These are phyloP conservation scores for Hirsutella thompsonii DNA, from an alignment of 2,329 filamentous ascomycete genomes.

Conservation along the genomic window DNA sequence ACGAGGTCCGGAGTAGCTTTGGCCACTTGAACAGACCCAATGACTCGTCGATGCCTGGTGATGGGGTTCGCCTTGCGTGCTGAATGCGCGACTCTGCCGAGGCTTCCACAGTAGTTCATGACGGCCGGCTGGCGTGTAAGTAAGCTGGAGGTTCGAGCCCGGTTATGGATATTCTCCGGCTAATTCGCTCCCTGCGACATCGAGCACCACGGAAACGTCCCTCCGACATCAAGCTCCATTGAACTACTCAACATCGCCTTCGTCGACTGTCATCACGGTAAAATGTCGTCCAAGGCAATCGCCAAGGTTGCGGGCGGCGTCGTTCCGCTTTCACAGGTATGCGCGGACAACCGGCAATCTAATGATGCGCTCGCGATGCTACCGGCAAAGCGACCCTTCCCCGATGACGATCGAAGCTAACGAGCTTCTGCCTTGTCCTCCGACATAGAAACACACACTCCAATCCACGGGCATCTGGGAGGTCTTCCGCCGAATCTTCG, in stretches of 20 bases:
- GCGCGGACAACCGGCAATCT: not conserved
- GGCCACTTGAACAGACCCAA: too few relatives aligned
- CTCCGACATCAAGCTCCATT: not conserved
- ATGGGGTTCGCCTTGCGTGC: too few relatives aligned
- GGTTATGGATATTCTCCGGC: constrained; percentile 8
- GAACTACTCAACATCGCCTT: constrained; percentile 3
- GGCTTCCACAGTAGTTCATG: too few relatives aligned
- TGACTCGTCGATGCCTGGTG: too few relatives aligned
- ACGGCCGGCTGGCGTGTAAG: too few relatives aligned
- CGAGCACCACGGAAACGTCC: not conserved
- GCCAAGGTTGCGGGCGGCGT: constrained; percentile 41
- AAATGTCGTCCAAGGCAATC: constrained; percentile 49
- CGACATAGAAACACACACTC: constrained; percentile 79
- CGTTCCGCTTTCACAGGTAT: constrained; percentile 46
- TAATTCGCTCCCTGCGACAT: not conserved
- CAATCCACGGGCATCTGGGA: constrained; percentile 87
- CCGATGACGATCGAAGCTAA: not conserved
- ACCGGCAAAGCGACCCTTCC: not conserved
- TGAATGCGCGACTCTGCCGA: too few relatives aligned
- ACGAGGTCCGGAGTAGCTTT: too few relatives aligned
- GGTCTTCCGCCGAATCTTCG: constrained; percentile 60
- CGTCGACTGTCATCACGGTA: constrained; percentile 16
- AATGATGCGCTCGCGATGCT: not conserved
- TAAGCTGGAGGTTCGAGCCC: not conserved
- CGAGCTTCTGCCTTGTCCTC: not conserved